Base-by-base conservation (phyloP, 2,329 filamentous ascomycete genomes). In the Calonectria pauciramosa region DNA sequence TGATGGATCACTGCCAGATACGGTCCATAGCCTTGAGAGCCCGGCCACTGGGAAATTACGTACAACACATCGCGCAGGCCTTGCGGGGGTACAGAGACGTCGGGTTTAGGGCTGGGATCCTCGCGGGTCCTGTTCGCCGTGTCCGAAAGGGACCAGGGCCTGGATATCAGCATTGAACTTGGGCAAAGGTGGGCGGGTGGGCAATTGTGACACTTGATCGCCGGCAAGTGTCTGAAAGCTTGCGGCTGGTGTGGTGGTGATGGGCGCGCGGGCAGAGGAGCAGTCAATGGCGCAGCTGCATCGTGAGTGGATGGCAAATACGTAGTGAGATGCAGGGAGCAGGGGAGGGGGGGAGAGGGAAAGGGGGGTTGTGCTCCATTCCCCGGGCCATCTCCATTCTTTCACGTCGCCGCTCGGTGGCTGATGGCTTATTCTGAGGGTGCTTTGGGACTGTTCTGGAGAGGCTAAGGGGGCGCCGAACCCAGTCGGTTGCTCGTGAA, bases 361-460 rank as follows among this genome's bases (percentile, higher is more conserved):
- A 63, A 56, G 60, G 67, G 32, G 44, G 54, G 72, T 38, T 63
- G 60, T 38, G 41, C 63, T 71, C 72, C 72, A 71, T 74, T 74
- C 72, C 64, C 68, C 64, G 72, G 68, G 52, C 41, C 52, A 49
- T 74, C 68, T 71, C 68, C 68, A 74, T 74, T 64, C 68, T 71
- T 71, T 64, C 72, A 66, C 63, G 34, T 64, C 51, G 68, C 68
- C 68, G 60, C 68, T 63, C 36, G 72, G 64, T 72, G 69, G 72
- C 72, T 73, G 59, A 73, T 73, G 71, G 71, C 71, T 73, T 73
- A 73, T 73, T 73, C 59, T 73, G 60, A 69, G 67, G 59, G 66
- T 60, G 71, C 47, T 59, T 64, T 70, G 26, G n/a, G 44, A 54
- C 38, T 65, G 60, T 26, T 30, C 38, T 65, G 38, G 41, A 59